Evolutionary conservation across 2,329 filamentous ascomycete genomes (phyloP).

Genomic region (Akanthomyces muscarius): DNA sequence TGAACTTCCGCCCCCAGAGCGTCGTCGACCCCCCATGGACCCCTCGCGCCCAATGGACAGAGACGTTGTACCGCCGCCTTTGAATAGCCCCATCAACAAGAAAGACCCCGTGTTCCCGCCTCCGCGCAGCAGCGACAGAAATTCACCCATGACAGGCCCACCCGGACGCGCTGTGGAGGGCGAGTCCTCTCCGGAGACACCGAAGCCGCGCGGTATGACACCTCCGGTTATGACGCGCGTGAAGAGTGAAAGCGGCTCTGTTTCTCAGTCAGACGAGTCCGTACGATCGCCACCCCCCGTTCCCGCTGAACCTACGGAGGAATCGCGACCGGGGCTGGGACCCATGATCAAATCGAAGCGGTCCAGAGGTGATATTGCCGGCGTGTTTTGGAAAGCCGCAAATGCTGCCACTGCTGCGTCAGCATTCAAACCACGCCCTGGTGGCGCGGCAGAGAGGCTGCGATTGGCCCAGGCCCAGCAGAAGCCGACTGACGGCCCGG

Average conservation of each 20-base stretch:
- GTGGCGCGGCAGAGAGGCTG: constrained; percentile 79
- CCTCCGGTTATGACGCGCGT: not conserved
- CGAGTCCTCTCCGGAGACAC: not conserved
- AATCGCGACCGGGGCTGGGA: constrained; percentile 69
- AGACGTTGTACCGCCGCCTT: constrained; percentile 54
- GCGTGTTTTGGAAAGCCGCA: constrained; percentile 75
- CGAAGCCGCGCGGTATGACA: not conserved
- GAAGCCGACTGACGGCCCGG: constrained; percentile 64
- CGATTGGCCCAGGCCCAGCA: constrained; percentile 58
- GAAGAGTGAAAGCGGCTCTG: not conserved
- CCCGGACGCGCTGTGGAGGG: not conserved
- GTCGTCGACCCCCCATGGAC: constrained; percentile 65
- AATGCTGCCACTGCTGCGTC: constrained; percentile 48
- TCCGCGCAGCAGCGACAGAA: constrained; percentile 49
- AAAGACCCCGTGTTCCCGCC: constrained; percentile 43
- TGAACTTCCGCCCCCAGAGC: constrained; percentile 47
- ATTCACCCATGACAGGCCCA: constrained; percentile 43
- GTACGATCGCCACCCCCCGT: not conserved
- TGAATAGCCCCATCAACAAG: constrained; percentile 49
- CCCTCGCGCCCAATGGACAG: constrained; percentile 51
- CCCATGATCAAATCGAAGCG: constrained; percentile 86
- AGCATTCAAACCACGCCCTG: constrained; percentile 79
- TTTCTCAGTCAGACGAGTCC: constrained; percentile 2
- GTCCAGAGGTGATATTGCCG: constrained; percentile 68
- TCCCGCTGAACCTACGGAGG: constrained; percentile 27